Evolutionary conservation across 2,329 filamentous ascomycete genomes (phyloP), one percentile per base, ranked within the genome.

Genomic region (Fusarium heterosporum): DNA sequence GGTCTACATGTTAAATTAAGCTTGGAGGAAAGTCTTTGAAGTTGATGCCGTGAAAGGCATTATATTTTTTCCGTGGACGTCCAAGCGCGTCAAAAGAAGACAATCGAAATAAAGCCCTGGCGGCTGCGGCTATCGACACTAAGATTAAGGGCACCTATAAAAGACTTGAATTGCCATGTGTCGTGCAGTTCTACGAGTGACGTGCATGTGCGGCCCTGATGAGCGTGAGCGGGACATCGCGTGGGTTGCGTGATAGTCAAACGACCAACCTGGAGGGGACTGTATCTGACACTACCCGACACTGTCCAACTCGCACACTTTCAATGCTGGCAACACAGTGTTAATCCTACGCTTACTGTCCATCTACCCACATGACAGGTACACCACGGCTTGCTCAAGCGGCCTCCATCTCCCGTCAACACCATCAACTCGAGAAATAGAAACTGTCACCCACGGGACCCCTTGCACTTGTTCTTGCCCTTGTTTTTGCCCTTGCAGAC

Each of bases 141-240:
- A 48, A 68, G 42, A 45, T 39, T 32, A 55, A 55, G 36, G 38
- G 54, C 39, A 60, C 47, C 51, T 66, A 59, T 52, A 51, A 48
- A 64, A 67, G 29, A 48, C 19, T 19, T 8, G 47, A 41, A 22
- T 40, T 28, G 50, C 46, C 49, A 43, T 62, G 42, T 69, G 64
- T 65, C 64, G 65, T 68, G 64, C 66, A 69, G 63, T 52, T 68
- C 54, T 51, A 50, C 64, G 64, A 60, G 64, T 67, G 64, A 67
- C 64, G 64, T 68, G 64, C 64, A 68, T 64, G 45, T 49, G 66
- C 63, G 68, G 59, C 29, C 57, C 59, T 64, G 66, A 64, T 64
- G 61, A 63, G 64, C 61, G 46, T 53, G 55, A 53, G 61, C 56
- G 61, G 64, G 68, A 68, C 61, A 61, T 59, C 55, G 55, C 61